These are phyloP conservation scores for Pestalotiopsis sp. DNA, from an alignment of 2,329 filamentous ascomycete species.

Conservation along the genomic window DNA sequence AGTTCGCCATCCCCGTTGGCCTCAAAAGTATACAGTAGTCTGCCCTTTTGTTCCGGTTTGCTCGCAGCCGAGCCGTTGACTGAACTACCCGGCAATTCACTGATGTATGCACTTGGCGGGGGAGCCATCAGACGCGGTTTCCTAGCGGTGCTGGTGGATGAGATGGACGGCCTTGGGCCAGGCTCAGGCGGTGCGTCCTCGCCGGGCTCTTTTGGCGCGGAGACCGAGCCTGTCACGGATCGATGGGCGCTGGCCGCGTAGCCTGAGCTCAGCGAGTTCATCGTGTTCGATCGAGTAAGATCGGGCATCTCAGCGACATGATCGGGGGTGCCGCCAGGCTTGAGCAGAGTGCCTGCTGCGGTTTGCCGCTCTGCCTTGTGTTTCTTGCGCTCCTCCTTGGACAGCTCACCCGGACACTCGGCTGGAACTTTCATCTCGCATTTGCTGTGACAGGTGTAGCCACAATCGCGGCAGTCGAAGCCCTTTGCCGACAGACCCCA, in stretches of 20 bases:
- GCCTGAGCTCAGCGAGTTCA: constrained; percentile 86
- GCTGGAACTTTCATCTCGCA: constrained; percentile 99
- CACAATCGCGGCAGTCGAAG: constrained; percentile 93
- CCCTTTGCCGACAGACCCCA: constrained; percentile 97
- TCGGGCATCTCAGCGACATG: constrained; percentile 64
- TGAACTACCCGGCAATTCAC: constrained; percentile 58
- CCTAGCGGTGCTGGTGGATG: constrained; percentile 32
- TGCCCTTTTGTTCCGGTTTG: constrained; percentile 66
- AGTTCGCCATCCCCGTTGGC: constrained; percentile 80
- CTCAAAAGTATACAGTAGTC: constrained; percentile 88
- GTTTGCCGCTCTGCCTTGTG: constrained; percentile 85
- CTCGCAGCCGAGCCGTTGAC: constrained; percentile 40
- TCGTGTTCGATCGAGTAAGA: constrained; percentile 79
- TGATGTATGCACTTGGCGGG: constrained; percentile 79
- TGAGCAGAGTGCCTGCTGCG: constrained; percentile 63
- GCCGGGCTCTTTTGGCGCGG: constrained; percentile 43
- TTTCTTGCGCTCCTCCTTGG: constrained; percentile 94
- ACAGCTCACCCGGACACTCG: constrained; percentile 90
- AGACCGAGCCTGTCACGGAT: constrained; percentile 64
- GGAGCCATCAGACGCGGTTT: constrained; percentile 82
- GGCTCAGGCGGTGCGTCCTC: constrained; percentile 48
- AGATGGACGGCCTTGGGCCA: constrained; percentile 48
- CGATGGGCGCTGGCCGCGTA: constrained; percentile 79
- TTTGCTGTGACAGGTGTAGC: constrained; percentile 97
- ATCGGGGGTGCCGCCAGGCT: constrained; percentile 46